These are phyloP conservation scores for Pulveroboletus sp. DNA, from an alignment of 1,284 basidiomycete species.

Conservation along the genomic window DNA sequence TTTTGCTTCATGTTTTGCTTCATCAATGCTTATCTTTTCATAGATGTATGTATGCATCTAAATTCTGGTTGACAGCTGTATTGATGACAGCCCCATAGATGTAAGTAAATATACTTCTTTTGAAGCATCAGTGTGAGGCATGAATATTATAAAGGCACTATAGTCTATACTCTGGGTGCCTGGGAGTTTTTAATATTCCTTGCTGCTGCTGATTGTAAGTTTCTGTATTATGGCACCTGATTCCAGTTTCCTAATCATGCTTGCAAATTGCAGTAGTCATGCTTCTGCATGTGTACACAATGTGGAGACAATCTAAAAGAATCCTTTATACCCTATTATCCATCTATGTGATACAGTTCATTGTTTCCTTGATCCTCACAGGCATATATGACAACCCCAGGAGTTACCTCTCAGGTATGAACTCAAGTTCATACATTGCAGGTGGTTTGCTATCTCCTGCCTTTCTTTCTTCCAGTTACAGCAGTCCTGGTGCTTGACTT, in stretches of 20 bases:
- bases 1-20: not conserved
- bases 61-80: not conserved
- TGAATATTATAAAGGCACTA: not conserved
- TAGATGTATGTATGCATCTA: slow-evolving; percentile 3
- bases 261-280: not conserved
- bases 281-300: slow-evolving; percentile 5
- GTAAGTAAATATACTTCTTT: not conserved
- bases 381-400: slow-evolving; percentile 2
- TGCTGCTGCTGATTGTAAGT: slow-evolving; percentile 2
- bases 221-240: fast-evolving
- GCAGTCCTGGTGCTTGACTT: not conserved
- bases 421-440: no score
- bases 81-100: not conserved
- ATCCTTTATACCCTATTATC: not conserved
- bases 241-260: not conserved
- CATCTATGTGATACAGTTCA: not conserved
- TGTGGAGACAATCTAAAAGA: slow-evolving; percentile 1
- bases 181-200: not conserved
- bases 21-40: not conserved
- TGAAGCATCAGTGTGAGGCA: no score
- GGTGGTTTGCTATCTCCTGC: no score
- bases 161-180: no score
- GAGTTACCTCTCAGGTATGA: not conserved
- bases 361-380: not conserved
- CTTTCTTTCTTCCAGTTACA: not conserved